phyloP scores from a whole-genome alignment of 768 basidiomycete species.

The Kwoniella bestiolae region DNA sequence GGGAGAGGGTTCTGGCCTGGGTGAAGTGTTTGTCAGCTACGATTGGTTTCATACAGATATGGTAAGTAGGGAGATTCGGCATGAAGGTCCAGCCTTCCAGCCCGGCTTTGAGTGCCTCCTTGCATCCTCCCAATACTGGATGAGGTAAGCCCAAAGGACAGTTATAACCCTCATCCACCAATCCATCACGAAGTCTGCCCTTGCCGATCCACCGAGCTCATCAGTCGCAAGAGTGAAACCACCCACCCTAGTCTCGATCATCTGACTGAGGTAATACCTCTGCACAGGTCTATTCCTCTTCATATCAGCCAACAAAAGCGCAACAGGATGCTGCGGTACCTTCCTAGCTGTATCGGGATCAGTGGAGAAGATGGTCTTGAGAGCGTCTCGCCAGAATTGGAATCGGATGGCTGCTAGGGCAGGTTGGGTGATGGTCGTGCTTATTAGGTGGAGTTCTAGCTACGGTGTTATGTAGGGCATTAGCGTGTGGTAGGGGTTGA shows the following conservation, averaged over 20 bases:
- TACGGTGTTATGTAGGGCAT: too few relatives aligned
- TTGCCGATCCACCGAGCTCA: too few relatives aligned
- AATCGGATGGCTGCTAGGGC: constrained; percentile 55
- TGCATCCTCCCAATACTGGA: too few relatives aligned
- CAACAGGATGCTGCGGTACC: constrained; percentile 55
- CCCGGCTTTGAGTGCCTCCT: too few relatives aligned
- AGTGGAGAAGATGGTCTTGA: constrained; percentile 41
- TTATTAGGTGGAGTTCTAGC: constrained; percentile 55
- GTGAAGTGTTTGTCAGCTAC: too few relatives aligned
- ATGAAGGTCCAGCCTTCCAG: too few relatives aligned
- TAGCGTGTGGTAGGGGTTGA: too few relatives aligned
- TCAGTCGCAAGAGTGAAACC: neutral
- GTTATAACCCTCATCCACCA: too few relatives aligned
- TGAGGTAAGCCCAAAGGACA: too few relatives aligned
- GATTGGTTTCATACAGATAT: too few relatives aligned
- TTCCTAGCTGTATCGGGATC: neutral
- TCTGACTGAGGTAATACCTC: constrained; percentile 54
- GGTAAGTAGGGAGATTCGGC: too few relatives aligned
- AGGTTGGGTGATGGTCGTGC: constrained; percentile 49
- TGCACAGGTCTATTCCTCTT: constrained; percentile 47
- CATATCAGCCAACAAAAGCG: constrained; percentile 44
- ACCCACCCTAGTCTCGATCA: constrained; percentile 54
- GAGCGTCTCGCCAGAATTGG: constrained; percentile 57
- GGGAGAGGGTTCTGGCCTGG: constrained; percentile 42
- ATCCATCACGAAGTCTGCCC: too few relatives aligned